phyloP scores from a whole-genome alignment of 345 rosid genomes.

The Rubroshorea leprosula region DNA sequence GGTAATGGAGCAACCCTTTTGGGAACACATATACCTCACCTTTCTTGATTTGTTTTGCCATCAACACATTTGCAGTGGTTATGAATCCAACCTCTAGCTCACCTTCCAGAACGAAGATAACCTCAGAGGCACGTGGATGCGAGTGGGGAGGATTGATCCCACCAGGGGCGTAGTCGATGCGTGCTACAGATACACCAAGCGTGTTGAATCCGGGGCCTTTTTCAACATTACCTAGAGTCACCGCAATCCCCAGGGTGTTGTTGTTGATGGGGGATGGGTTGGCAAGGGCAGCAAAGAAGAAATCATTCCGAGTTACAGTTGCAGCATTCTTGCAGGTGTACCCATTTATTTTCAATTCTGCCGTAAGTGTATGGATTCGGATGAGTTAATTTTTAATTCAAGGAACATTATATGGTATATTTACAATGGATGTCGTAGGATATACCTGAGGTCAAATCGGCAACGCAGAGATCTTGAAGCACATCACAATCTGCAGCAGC shows the following conservation, averaged over 20 bases:
- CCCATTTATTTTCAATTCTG: too few species aligned
- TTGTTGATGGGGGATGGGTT: conserved; percentile 22
- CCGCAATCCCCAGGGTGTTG: conserved; percentile 21
- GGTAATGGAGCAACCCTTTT: too few species aligned
- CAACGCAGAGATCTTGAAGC: conserved; percentile 59
- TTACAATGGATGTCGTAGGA: too few species aligned
- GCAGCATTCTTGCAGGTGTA: too few species aligned
- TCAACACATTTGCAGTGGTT: conserved; percentile 37
- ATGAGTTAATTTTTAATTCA: conserved; percentile 29
- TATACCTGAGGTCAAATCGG: conserved; percentile 21
- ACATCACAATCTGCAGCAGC: conserved; percentile 32
- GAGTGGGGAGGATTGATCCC: too few species aligned
- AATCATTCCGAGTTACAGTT: too few species aligned
- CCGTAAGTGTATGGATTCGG: conserved; percentile 25
- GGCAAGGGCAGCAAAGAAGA: too few species aligned
- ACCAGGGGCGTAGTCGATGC: too few species aligned
- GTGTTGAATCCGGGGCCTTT: conserved; percentile 38
- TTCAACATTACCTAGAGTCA: conserved; percentile 25
- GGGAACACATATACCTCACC: conserved; percentile 58
- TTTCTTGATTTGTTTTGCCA: conserved; percentile 44
- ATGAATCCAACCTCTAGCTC: too few species aligned
- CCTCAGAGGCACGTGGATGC: too few species aligned
- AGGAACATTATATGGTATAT: neutral
- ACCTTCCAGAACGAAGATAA: too few species aligned
- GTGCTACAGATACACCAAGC: conserved; percentile 35